Conservation (phyloP, 2,329 filamentous ascomycete genomes). For the Myotisia sp. region DNA sequence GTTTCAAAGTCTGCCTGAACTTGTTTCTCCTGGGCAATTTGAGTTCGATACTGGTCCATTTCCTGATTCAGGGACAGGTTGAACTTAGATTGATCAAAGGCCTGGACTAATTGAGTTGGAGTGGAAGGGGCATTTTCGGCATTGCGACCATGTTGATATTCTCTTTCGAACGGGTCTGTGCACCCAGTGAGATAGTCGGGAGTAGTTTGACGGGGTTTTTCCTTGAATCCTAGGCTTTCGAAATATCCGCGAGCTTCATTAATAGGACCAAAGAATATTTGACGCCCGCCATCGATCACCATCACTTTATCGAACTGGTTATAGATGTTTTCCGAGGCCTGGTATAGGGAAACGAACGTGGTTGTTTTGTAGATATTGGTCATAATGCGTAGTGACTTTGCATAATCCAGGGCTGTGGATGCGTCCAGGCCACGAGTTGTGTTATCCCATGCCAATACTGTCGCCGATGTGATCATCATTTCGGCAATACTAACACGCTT, state of each 20-base stretch:
- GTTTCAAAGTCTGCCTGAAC: constrained; percentile 61
- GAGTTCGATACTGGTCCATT: constrained; percentile 50
- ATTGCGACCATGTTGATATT: constrained; percentile 51
- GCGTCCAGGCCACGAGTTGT: constrained; percentile 55
- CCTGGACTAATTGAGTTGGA: constrained; percentile 50
- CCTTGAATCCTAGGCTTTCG: constrained; percentile 58
- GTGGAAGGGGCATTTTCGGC: constrained; percentile 44
- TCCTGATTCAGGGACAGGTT: constrained; percentile 29
- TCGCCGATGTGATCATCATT: constrained; percentile 62
- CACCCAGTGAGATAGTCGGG: constrained; percentile 71
- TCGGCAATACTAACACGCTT: constrained; percentile 74
- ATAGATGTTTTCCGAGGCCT: constrained; percentile 72
- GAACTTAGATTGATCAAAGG: constrained; percentile 42
- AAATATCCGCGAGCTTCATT: constrained; percentile 59
- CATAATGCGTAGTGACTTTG: constrained; percentile 58
- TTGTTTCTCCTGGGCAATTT: constrained; percentile 49
- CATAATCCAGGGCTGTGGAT: constrained; percentile 52
- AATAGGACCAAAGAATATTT: constrained; percentile 61
- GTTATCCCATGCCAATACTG: constrained; percentile 63
- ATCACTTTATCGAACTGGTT: constrained; percentile 70
- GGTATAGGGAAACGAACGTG: constrained; percentile 75
- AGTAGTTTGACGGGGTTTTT: constrained; percentile 63
- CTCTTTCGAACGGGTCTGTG: constrained; percentile 70
- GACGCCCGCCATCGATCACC: constrained; percentile 60
- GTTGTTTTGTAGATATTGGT: constrained; percentile 73